Evolutionary conservation across 352 stramenopile species (phyloP).

Genomic region (Pythium guiyangense): DNA sequence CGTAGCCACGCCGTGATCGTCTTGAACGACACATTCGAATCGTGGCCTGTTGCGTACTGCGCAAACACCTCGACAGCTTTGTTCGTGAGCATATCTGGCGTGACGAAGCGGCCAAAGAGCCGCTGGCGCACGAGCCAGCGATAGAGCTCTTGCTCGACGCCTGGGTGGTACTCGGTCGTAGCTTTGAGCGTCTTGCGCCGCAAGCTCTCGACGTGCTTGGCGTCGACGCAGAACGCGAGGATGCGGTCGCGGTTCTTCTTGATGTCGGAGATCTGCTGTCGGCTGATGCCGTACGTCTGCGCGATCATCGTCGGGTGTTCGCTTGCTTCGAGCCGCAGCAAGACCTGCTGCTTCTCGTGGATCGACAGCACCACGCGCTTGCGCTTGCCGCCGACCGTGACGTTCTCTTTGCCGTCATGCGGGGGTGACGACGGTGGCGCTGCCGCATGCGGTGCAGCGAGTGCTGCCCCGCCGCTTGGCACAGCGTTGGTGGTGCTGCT

Average conservation of each 20-base stretch:
- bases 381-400: constrained; percentile 29
- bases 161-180: constrained; percentile 64
- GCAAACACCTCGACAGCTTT: constrained; percentile 67
- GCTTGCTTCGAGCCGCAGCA: constrained; percentile 60
- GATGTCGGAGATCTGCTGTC: constrained; percentile 82
- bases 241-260: constrained; percentile 85
- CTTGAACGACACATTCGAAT: constrained; percentile 33
- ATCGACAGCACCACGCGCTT: constrained; percentile 84
- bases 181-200: constrained; percentile 71
- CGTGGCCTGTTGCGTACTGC: constrained; percentile 44
- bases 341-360: constrained; percentile 80
- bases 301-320: constrained; percentile 66
- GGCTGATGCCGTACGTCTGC: constrained; percentile 58
- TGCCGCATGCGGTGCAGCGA: neutral
- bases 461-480: too few relatives aligned
- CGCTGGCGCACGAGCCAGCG: constrained; percentile 77
- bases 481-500: too few relatives aligned
- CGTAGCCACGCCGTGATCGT: constrained; percentile 52
- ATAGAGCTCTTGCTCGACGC: constrained; percentile 82
- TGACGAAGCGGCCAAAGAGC: constrained; percentile 37
- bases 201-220: constrained; percentile 66
- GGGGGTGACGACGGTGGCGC: neutral
- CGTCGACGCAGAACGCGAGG: constrained; percentile 68
- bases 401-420: neutral
- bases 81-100: constrained; percentile 35